A percentile compares a stretch with the other conserved stretches of the same genome.
These are phyloP conservation scores for Lachnellula arida DNA, from an alignment of 2,329 filamentous ascomycete species.

Conservation along the genomic window DNA sequence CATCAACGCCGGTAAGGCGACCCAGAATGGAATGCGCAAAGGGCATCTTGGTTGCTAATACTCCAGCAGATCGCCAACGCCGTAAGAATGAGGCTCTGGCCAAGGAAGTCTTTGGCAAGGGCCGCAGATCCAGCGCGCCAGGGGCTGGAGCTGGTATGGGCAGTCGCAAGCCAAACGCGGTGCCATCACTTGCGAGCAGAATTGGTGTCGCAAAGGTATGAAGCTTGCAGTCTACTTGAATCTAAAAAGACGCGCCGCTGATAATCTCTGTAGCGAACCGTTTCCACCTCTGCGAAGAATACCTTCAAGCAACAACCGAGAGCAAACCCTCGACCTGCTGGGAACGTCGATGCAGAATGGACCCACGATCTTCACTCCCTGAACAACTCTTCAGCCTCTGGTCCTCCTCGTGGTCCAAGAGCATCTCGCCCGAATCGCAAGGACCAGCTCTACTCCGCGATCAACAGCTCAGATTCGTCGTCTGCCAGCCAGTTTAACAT, in stretches of 20 bases:
- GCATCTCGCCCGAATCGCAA: conserved; percentile 23
- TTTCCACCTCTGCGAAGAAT: conserved; percentile 26
- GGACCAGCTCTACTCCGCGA: conserved; percentile 23
- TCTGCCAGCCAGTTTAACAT: conserved; percentile 32
- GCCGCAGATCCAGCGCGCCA: conserved; percentile 52
- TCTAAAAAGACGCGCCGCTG: conserved; percentile 7
- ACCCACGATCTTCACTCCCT: conserved; percentile 62
- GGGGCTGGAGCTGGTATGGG: conserved; percentile 41
- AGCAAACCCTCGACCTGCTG: conserved; percentile 32
- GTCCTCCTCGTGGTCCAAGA: conserved; percentile 30
- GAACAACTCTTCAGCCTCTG: conserved; percentile 38
- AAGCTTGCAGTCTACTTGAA: not conserved
- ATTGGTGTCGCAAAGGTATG: conserved; percentile 68
- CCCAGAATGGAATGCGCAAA: not conserved
- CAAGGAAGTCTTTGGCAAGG: conserved; percentile 63
- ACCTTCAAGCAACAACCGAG: conserved; percentile 12
- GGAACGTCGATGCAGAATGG: conserved; percentile 64
- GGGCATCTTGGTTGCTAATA: conserved; percentile 10
- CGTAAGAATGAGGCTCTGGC: conserved; percentile 70
- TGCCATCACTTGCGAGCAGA: conserved; percentile 62
- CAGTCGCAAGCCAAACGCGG: conserved; percentile 40
- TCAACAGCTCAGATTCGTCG: conserved; percentile 28
- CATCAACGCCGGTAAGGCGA: conserved; percentile 27
- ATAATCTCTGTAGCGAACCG: conserved; percentile 16
- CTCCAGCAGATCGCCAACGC: conserved; percentile 48